Base-by-base conservation (phyloP, 176 grass and related monocot species). In the Ananas comosus region DNA sequence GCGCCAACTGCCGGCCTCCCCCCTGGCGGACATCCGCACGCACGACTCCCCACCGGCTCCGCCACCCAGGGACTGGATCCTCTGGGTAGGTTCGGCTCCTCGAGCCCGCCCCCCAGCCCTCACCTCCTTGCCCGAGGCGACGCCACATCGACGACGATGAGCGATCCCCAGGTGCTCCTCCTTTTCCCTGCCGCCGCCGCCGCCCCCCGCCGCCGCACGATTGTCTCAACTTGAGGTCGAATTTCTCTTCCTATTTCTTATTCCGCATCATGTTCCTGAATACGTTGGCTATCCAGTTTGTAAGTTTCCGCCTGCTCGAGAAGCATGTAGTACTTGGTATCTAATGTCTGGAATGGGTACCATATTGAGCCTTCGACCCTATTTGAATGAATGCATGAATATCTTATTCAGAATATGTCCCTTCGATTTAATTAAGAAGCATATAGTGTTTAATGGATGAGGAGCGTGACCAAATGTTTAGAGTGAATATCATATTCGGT, bases 1-100 rank as follows among this genome's bases (percentile, higher is more conserved):
- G 75, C 13, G 65, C 51, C 75, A 77, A 77, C 52, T n/a, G 65
- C 65, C 42, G 65, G 75, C 33, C 52, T 69, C 14, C 75, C 74
- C 74, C 75, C 6, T 77, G 75, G 75, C 75, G 75, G 11, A 77
- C 69, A 52, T 69, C 75, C 52, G 52, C 65, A 77, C 75, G 52
- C 75, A 77, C 65, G 75, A 77, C 66, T 52, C 75, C 75, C 16
- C 65, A 77, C 51, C 75, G 75, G 75, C 13, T 59, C 33, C 18
- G 51, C 66, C 42, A 77, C 75, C 12, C 75, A n/a, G 69, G 28
- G 75, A 77, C 6, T 77, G 75, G 75, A 23, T 77, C 65, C 33
- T 77, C 28, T 77, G 75, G 75, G 75, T n/a, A 77, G 9, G 65
- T 77, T 13, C 65, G 69, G 5, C 42, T 77, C 25, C 23, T 75